Base-by-base conservation (phyloP, 2,329 filamentous ascomycete species). In the Colletotrichum navitas region DNA sequence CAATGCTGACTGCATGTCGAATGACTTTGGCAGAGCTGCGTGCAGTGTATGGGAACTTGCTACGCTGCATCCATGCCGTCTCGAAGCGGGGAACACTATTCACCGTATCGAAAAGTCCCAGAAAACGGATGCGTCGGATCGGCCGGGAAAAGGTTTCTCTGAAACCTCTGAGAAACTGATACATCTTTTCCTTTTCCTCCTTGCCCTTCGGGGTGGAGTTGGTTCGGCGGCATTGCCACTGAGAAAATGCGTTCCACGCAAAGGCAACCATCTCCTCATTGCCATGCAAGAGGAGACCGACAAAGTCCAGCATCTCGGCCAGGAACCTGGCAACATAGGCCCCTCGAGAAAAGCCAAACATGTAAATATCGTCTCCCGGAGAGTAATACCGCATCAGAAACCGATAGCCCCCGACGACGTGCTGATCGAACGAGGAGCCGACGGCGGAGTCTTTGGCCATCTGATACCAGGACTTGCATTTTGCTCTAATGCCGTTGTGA, bases 211-310 rank as follows among this genome's bases (percentile, higher is more conserved):
- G 81, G 78, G 41, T 81, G 76, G 18, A 72, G 68, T 78, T 77
- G 0, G 84, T 82, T 12, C 85, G 81, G 10, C 91, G 87, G 54
- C 86, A 86, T 77, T 93, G 91, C 91, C 91, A 94, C 77, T 91
- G 89, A 10, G 91, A 88, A 76, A 94, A 94, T 0, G 92, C 91
- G 78, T 93, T 94, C 93, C 93, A 96, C 0, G 93, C 93, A 78
- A 97, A 97, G 5, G 88, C 86, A 63, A 94, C 90, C 90, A 96
- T 92, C 75, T 96, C 94, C 77, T 97, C 93, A 76, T 97, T 97
- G 14, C 94, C 93, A 63, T 93, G 91, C 16, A 91, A 92, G 18
- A 97, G 85, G 0, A 97, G 85, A 1, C 94, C 94, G 66, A 96
- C 90, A 75, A 93, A 91, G 76, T 96, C 93, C 8, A 96, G 86